Conservation (phyloP, 306 rosid species). For the Glycine soja region DNA sequence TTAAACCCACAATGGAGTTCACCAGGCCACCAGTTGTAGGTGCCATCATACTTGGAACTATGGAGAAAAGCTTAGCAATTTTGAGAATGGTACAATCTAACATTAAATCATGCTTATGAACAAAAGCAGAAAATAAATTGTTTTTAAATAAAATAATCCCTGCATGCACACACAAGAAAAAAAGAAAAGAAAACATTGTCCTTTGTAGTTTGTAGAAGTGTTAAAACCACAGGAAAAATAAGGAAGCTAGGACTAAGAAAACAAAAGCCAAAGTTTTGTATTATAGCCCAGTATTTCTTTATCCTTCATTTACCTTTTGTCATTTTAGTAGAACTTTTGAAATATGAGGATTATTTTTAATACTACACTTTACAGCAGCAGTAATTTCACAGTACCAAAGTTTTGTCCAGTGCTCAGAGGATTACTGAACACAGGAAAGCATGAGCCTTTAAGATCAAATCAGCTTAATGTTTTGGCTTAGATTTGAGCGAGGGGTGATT, state of each 20-base stretch:
- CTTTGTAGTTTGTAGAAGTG: not conserved
- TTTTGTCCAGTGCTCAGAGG: too few relatives aligned
- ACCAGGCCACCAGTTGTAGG: too few relatives aligned
- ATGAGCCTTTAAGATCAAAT: too few relatives aligned
- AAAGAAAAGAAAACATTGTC: not conserved
- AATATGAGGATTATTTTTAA: not conserved
- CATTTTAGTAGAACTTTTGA: not conserved
- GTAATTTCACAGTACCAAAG: too few relatives aligned
- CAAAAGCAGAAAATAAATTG: not conserved
- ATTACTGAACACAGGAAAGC: too few relatives aligned
- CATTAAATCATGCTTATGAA: not conserved
- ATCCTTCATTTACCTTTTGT: not conserved
- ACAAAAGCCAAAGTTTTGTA: not conserved
- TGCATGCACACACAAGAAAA: not conserved
- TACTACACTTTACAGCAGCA: not conserved
- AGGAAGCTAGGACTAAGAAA: not conserved
- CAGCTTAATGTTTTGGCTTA: too few relatives aligned
- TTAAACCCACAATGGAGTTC: too few relatives aligned
- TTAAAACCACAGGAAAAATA: not conserved
- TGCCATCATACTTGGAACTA: too few relatives aligned
- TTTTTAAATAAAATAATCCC: too few relatives aligned
- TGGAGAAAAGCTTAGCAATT: not conserved
- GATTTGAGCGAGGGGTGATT: too few relatives aligned
- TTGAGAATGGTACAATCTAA: constrained; percentile 8
- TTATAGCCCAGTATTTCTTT: not conserved